Base-by-base conservation (phyloP, 1,284 basidiomycete species). In the Ustilago shanxiensis region DNA sequence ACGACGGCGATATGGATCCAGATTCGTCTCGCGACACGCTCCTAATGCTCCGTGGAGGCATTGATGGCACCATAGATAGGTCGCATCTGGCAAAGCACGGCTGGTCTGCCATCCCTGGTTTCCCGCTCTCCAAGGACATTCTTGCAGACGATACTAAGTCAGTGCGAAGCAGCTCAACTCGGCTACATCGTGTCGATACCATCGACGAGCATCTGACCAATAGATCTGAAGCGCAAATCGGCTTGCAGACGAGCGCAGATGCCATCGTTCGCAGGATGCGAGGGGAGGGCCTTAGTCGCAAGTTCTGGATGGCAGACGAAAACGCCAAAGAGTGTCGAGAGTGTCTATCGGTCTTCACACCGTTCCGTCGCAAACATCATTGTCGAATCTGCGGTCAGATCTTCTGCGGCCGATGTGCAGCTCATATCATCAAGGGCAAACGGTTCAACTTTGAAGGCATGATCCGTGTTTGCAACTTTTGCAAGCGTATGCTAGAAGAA, bases 381-480 rank as follows among this genome's bases (percentile, higher is more conserved):
- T 86, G 85, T 66, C 83, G 85, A 29, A 81, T 84, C 59, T 86
- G 85, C 53, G 83, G 83, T 16, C 83, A 84, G 63, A 86, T 86
- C 53, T 86, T 85, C 47, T 86, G 86, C 71, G 70, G 77, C 44
- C 63, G 79, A 94, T 83, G 96, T 86, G 95, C 96, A 2, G 95
- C 95, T n/a, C 96, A 98, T 82, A 93, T 98, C 81, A 95, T 99
- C 86, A 94, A 95, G 72, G 95, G 94, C 8, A 90, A 91, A n/a
- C 91, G 95, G 1, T 98, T 97, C 83, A 95, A 95, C 7, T 93
- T 95, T 70, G 91, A 95, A 62, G 95, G 94, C 31, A 93, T 93
- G 90, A 90, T 98, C 63, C 91, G 96, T 66, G 93, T 95, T 13
- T 98, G 95, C 88, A 97, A 98, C 83, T 89, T 97, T 22, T 99